Evolutionary conservation across 352 stramenopile species (phyloP), one percentile per base, ranked within the genome.

Genomic region (Phytophthora sp.): DNA sequence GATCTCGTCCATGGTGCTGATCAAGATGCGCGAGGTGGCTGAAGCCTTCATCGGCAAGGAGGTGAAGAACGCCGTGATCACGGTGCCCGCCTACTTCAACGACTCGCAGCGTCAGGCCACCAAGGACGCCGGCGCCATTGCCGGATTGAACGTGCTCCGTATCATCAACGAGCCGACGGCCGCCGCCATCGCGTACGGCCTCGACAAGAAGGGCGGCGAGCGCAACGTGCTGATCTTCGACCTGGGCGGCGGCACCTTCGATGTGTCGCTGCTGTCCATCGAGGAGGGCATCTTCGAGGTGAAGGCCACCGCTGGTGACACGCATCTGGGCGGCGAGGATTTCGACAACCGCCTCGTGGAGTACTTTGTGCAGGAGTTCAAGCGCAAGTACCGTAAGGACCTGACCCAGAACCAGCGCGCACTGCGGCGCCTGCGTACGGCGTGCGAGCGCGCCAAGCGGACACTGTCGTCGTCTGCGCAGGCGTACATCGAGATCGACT

Each of bases 71-170:
- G 76, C 81, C n/a, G 94, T 98, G 8, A 88, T 98, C 31, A 98
- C 95, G n/a, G 95, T 98, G 26, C 95, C 95, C n/a, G 95, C 95
- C n/a, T 97, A 98, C 64, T 98, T 98, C 72, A 98, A 98, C 70
- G 90, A 98, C 72, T 92, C 82, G 60, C 94, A 98, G 71, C 86
- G 95, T 37, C 89, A 98, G 62, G 94, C 93, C 13, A 98, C 94
- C 54, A 98, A 98, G 64, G 88, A 97, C 57, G 92, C 92, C 21
- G 91, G 88, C 8, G 67, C 74, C 37, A 98, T 98, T 55, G 74
- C 92, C 13, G 93, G 93, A 4, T 63, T 98, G 8, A 97, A 97
- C 49, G 94, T 98, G 23, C 58, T 97, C 28, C 90, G 93, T 71
- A 98, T 98, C 65, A 98, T 98, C 68, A 98, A 98, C 76, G 95